Percentiles rank a stretch among this genome's conserved stretches.
These are phyloP conservation scores for Syzygium syzygioides DNA, from an alignment of 441 rosid genomes.

Conservation along the genomic window DNA sequence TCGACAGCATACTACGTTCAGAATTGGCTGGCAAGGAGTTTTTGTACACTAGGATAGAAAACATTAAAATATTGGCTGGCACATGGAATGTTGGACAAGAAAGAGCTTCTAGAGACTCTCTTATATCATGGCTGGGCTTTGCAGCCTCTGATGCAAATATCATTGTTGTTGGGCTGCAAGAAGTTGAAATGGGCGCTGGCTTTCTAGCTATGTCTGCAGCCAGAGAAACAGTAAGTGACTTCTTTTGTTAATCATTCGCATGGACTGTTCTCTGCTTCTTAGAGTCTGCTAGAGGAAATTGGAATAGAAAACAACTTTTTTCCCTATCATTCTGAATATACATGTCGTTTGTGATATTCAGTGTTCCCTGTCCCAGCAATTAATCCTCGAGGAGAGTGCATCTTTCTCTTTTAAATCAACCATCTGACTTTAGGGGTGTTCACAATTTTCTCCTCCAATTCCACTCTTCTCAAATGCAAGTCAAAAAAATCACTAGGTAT, in stretches of 20 bases:
- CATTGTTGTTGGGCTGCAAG: constrained; percentile 1
- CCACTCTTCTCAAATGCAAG: not conserved
- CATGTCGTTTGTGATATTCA: not conserved
- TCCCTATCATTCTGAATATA: not conserved
- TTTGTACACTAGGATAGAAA: not conserved
- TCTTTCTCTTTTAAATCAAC: not conserved
- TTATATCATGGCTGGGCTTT: not conserved
- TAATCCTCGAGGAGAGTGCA: not conserved
- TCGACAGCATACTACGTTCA: not conserved
- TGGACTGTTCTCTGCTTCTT: not conserved
- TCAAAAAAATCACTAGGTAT: not conserved
- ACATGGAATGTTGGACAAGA: constrained; percentile 6
- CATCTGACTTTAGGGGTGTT: not conserved
- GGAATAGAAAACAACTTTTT: not conserved
- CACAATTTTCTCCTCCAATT: not conserved
- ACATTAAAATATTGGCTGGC: not conserved
- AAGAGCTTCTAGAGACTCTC: constrained; percentile 1
- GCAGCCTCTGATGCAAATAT: not conserved
- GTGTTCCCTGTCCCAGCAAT: not conserved
- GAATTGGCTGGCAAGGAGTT: constrained; percentile 1
- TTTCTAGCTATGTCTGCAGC: constrained; percentile 2
- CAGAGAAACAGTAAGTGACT: constrained; percentile 1
- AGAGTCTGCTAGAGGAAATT: not conserved
- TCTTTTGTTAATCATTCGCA: not conserved
- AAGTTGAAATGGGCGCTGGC: constrained; percentile 5